A percentile compares a stretch with the other conserved stretches of the same genome.
phyloP scores from a whole-genome alignment of 2,329 filamentous ascomycete genomes.

The Fragosphaeria purpurea region DNA sequence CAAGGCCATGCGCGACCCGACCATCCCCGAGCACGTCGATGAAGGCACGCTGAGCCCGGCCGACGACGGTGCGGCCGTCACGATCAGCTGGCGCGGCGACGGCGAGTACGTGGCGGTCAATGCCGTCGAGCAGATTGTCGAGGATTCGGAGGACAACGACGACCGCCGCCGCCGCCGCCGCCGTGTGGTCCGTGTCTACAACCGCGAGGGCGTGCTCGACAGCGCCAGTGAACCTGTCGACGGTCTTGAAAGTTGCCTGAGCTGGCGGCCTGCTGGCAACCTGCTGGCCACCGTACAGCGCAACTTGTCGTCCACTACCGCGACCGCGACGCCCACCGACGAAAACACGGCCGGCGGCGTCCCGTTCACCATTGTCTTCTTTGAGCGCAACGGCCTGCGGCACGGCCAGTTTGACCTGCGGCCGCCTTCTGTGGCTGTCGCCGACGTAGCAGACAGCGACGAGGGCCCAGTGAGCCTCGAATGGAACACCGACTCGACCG shows the following conservation, averaged over 20 bases:
- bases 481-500: conserved; percentile 90
- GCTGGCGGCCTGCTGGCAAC: conserved; percentile 87
- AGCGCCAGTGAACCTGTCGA: conserved; percentile 94
- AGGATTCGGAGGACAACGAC: conserved; percentile 13
- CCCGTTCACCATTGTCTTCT: conserved; percentile 78
- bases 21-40: conserved; percentile 86
- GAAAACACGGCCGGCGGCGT: conserved; percentile 32
- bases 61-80: conserved; percentile 58
- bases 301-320: too few relatives aligned
- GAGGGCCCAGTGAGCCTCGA: conserved; percentile 48
- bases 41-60: conserved; percentile 62
- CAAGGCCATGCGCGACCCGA: conserved; percentile 79
- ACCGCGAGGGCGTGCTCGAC: conserved; percentile 79
- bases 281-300: conserved; percentile 80
- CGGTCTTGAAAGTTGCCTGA: conserved; percentile 74
- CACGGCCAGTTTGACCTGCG: conserved; percentile 88
- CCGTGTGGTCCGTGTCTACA: conserved; percentile 81
- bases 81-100: conserved; percentile 89
- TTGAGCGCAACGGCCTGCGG: conserved; percentile 93
- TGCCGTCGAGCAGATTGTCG: conserved; percentile 45
- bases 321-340: background rate
- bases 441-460: conserved; percentile 18
- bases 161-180: conserved; percentile 35
- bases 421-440: conserved; percentile 10
- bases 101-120: conserved; percentile 86